Percentiles rank a stretch among this genome's conserved stretches.
These are phyloP conservation scores for Oryza meyeriana DNA, from an alignment of 176 grass and related monocot species.

Conservation along the genomic window DNA sequence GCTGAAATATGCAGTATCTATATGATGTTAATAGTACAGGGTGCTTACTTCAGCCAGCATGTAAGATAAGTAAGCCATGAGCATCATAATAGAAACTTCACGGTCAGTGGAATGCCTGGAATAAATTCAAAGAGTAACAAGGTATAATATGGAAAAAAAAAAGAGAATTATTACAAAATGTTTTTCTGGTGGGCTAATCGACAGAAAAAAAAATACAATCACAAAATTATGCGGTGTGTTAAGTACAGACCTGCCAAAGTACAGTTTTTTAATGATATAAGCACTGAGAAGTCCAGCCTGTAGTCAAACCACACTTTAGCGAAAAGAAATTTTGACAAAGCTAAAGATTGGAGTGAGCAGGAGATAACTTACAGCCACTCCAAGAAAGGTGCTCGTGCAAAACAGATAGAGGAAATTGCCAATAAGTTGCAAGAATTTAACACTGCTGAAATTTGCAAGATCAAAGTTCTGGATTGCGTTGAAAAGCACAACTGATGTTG, in stretches of 20 bases:
- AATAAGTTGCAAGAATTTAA: conserved; percentile 49
- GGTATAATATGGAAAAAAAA: conserved; percentile 4
- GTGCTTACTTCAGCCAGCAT: conserved; percentile 86
- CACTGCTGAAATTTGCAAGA: conserved; percentile 40
- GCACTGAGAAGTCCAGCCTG: conserved; percentile 90
- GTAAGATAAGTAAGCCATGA: conserved; percentile 97
- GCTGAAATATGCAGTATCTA: conserved; percentile 9
- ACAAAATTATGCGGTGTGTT: conserved; percentile 9
- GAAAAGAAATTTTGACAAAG: background rate
- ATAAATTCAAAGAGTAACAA: conserved; percentile 20
- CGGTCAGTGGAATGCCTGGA: conserved; percentile 94
- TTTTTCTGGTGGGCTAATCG: too few species aligned
- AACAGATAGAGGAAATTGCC: conserved; percentile 81
- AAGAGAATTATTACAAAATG: background rate
- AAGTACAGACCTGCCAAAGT: conserved; percentile 81
- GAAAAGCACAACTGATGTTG: conserved; percentile 92
- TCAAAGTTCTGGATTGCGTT: conserved; percentile 87
- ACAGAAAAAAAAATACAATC: too few species aligned
- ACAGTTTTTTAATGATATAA: conserved; percentile 86
- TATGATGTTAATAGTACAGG: conserved; percentile 11
- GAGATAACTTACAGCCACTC: conserved; percentile 72
- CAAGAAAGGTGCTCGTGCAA: conserved; percentile 70
- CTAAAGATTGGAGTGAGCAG: background rate
- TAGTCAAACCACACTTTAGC: conserved; percentile 22
- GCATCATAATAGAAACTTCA: conserved; percentile 94